phyloP scores from a whole-genome alignment of 2,329 filamentous ascomycete species.

The Westerdykella aurantiaca region DNA sequence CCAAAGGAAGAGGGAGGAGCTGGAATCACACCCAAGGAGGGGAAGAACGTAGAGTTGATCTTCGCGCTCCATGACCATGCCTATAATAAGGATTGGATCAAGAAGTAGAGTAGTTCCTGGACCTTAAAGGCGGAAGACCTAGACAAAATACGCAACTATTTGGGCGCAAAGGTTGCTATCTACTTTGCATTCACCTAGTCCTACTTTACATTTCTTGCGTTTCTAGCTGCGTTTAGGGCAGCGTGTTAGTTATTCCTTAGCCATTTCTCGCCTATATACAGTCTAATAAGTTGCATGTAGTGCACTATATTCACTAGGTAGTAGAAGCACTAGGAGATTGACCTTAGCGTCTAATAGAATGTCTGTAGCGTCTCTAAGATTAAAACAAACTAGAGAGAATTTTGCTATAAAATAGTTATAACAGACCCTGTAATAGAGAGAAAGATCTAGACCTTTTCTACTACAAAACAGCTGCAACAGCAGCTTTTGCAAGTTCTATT shows the following conservation, averaged over 20 bases:
- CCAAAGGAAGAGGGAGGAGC: constrained; percentile 44
- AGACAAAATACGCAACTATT: constrained; percentile 47
- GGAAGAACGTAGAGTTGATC: constrained; percentile 46
- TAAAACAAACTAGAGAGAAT: constrained; percentile 70
- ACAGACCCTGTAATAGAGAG: constrained; percentile 81
- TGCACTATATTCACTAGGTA: constrained; percentile 86
- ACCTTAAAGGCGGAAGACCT: constrained; percentile 44
- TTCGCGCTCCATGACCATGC: constrained; percentile 48
- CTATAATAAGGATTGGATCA: constrained; percentile 51
- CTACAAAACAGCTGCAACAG: constrained; percentile 65
- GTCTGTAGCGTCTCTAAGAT: constrained; percentile 79
- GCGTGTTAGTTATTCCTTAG: constrained; percentile 76
- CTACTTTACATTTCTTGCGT: constrained; percentile 80
- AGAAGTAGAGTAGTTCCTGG: constrained; percentile 47
- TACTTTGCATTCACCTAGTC: constrained; percentile 93
- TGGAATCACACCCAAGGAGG: constrained; percentile 47
- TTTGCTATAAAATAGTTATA: constrained; percentile 69
- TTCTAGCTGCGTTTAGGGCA: constrained; percentile 73
- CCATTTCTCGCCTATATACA: constrained; percentile 76
- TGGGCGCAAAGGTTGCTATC: constrained; percentile 60
- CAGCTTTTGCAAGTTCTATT: constrained; percentile 84
- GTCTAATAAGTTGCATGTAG: constrained; percentile 75
- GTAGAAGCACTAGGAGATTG: constrained; percentile 90
- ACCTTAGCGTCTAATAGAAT: constrained; percentile 82
- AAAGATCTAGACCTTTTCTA: constrained; percentile 67